Base-by-base conservation (phyloP, 441 rosid genomes). In the Melastoma candidum region DNA sequence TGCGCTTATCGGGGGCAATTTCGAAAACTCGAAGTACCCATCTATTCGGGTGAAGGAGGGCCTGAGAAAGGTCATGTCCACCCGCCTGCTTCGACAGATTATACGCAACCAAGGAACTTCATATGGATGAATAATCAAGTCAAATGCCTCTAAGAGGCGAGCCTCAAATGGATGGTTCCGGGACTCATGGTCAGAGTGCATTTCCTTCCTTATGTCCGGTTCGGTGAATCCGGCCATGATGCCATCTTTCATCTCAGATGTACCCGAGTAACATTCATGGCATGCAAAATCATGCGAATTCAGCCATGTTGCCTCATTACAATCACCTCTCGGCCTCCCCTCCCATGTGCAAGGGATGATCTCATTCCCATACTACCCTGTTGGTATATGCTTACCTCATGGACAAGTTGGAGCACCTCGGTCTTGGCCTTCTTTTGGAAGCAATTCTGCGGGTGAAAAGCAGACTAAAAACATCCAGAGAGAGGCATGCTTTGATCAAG, bases 401-500 rank as follows among this genome's bases (percentile, higher is more conserved):
- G 78, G 83, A 65, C 94, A 79, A 65, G 71, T 77, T 72, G 64
- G 90, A 47, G 47, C 74, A 44, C 53, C 56, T 54, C 79, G 67
- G 54, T 62, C 94, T 12, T 82, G 94, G 98, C 77, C 81, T 48
- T 74, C 80, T 22, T 76, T 57, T 63, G 95, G 90, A 60, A 71
- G 57, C 64, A 57, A 80, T 44, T 54, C 85, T 27, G 57, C 76
- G 25, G 53, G 69, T 60, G 92, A 82, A 57, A 77, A 73, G 60
- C 75, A 75, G 64, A 49, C 77, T 46, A 82, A 49, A 48, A 80
- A 80, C 57, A 75, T 75, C 55, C 79, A 90, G 72, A 78, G 98
- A 68, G 96, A 85, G 71, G 95, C 90, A 17, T 43, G 98, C 98
- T 52, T 53, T 92, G 50, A 71, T 80, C 43, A 92, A 92, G 92